Percentiles rank a stretch among this genome's conserved stretches.
phyloP scores from a whole-genome alignment of 106 monocot species.

The Allium sativum region DNA sequence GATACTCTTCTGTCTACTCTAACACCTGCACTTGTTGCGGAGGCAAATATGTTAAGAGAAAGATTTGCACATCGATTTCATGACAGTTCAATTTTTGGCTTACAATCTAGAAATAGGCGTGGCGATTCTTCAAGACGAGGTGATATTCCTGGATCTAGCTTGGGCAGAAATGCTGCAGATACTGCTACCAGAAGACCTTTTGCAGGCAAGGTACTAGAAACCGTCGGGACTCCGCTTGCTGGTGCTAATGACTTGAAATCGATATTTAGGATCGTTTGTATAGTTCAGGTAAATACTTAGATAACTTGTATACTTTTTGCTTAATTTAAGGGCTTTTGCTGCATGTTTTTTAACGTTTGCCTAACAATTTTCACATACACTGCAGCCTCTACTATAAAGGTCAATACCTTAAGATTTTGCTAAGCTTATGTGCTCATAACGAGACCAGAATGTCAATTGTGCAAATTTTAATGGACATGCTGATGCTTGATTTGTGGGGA shows the following conservation, averaged over 20 bases:
- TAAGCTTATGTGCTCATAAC: conserved; percentile 79
- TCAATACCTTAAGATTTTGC: conserved; percentile 71
- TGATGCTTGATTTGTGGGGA: conserved; percentile 81
- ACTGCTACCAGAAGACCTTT: conserved; percentile 32
- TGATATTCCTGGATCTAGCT: conserved; percentile 30
- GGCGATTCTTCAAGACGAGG: conserved; percentile 74
- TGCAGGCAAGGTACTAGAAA: conserved; percentile 63
- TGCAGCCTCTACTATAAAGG: conserved; percentile 91
- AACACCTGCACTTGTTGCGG: conserved; percentile 95
- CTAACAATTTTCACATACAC: too few relatives aligned
- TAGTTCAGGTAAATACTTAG: conserved; percentile 66
- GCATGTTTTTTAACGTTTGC: not conserved
- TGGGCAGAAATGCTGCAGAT: conserved; percentile 42
- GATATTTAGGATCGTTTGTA: conserved; percentile 74
- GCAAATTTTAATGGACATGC: conserved; percentile 74
- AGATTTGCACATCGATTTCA: conserved; percentile 91
- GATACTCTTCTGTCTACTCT: conserved; percentile 79
- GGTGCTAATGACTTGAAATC: conserved; percentile 72
- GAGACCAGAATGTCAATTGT: conserved; percentile 72
- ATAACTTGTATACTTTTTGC: not conserved
- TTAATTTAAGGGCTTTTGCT: not conserved
- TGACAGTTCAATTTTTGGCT: conserved; percentile 58
- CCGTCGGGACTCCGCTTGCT: conserved; percentile 71
- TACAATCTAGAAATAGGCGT: conserved; percentile 67
- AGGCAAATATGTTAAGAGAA: conserved; percentile 94